Conservation (phyloP, 2,329 filamentous ascomycete species). For the Tothia fuscella region DNA sequence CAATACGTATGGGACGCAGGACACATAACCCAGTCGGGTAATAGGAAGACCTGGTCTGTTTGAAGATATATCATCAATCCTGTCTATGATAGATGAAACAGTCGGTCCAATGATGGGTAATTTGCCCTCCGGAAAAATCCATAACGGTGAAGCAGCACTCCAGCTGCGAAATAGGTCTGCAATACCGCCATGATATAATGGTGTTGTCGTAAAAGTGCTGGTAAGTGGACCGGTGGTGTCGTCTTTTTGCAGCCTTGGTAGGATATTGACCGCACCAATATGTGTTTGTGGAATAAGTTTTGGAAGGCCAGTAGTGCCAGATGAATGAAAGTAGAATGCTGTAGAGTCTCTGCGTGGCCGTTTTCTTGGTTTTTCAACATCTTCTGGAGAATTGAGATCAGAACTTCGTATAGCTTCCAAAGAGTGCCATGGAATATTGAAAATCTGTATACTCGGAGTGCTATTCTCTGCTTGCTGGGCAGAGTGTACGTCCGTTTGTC, state of each 20-base stretch:
- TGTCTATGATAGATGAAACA: slow-evolving; percentile 36
- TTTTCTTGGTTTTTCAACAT: too few species aligned
- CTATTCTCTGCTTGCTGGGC: too few species aligned
- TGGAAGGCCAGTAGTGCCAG: slow-evolving; percentile 50
- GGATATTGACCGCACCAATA: slow-evolving; percentile 40
- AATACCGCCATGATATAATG: slow-evolving; percentile 53
- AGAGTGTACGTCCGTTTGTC: too few species aligned
- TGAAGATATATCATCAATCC: slow-evolving; percentile 20
- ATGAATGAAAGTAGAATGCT: slow-evolving; percentile 52
- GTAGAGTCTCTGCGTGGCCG: slow-evolving; percentile 29
- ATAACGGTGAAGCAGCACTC: slow-evolving; percentile 47
- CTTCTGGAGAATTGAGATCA: background rate
- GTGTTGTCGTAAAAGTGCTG: slow-evolving; percentile 53
- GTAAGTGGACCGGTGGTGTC: slow-evolving; percentile 18
- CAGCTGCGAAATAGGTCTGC: slow-evolving; percentile 51
- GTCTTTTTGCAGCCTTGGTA: slow-evolving; percentile 34
- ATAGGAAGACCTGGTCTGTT: slow-evolving; percentile 24
- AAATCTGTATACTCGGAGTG: too few species aligned
- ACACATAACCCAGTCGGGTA: slow-evolving; percentile 50
- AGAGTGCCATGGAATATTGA: too few species aligned
- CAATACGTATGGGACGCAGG: slow-evolving; percentile 52
- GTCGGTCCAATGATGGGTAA: slow-evolving; percentile 45
- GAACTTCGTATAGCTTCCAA: background rate
- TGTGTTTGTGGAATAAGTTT: slow-evolving; percentile 52
- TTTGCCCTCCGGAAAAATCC: slow-evolving; percentile 47